phyloP scores from a whole-genome alignment of 73 alveolate species.

The Symbiodinium pilosum region DNA sequence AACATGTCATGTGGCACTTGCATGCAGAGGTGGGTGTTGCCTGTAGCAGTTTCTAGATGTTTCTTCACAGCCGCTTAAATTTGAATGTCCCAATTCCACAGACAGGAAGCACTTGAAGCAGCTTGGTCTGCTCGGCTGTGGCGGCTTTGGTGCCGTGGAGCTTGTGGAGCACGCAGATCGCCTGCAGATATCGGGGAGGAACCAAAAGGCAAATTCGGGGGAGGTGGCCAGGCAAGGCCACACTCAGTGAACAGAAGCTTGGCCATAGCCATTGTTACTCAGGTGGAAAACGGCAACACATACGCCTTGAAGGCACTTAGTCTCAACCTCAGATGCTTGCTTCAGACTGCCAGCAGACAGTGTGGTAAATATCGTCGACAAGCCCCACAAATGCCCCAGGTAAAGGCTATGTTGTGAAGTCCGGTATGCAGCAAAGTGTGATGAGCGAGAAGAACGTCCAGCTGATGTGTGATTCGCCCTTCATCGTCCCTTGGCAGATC shows the following conservation, averaged over 20 bases:
- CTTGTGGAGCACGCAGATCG: conserved; percentile 43
- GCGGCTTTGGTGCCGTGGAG: conserved; percentile 93
- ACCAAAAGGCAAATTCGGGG: background rate
- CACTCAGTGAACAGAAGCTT: background rate
- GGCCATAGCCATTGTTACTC: background rate
- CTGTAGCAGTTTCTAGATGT: too few species aligned
- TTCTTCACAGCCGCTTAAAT: background rate
- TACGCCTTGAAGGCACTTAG: conserved; percentile 77
- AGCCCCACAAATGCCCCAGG: background rate
- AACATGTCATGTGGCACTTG: too few species aligned
- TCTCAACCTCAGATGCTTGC: background rate
- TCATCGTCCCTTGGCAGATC: conserved; percentile 8
- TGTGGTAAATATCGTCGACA: too few species aligned
- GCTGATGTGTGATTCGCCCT: conserved; percentile 82
- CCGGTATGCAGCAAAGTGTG: conserved; percentile 86
- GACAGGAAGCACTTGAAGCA: conserved; percentile 89
- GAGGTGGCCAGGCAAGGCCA: background rate
- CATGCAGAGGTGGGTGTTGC: too few species aligned
- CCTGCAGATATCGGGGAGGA: background rate
- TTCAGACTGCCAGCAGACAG: too few species aligned
- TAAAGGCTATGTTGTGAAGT: conserved; percentile 60
- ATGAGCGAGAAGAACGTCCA: conserved; percentile 94
- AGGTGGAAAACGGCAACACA: conserved; percentile 54
- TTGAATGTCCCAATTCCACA: too few species aligned
- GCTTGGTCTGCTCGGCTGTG: conserved; percentile 89